Conservation (phyloP, 495 filamentous ascomycete species). For the Staphylotrichum tortipilum region DNA sequence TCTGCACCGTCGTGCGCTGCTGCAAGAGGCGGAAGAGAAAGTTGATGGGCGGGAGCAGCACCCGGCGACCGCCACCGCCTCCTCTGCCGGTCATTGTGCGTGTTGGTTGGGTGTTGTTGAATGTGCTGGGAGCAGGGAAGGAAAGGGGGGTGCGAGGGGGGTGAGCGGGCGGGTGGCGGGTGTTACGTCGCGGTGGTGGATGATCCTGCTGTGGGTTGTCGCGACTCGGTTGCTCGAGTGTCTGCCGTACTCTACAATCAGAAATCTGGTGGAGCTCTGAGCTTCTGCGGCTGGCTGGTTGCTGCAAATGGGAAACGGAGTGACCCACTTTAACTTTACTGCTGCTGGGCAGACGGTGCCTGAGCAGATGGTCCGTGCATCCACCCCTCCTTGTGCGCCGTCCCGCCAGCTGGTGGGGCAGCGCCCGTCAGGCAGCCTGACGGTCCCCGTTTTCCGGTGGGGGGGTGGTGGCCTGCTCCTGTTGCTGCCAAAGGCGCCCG, state of each 20-base stretch:
- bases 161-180: no score
- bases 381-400: slow-evolving; percentile 4
- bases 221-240: slow-evolving; percentile 1
- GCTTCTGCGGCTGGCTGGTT: no score
- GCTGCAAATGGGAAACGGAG: neutral
- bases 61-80: slow-evolving; percentile 73
- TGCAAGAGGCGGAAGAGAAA: slow-evolving; percentile 97
- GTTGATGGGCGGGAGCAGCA: slow-evolving; percentile 89
- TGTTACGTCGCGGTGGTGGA: no score
- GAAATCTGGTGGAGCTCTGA: slow-evolving; percentile 7
- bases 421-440: slow-evolving; percentile 16
- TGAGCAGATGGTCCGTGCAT: slow-evolving; percentile 15
- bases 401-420: slow-evolving; percentile 8
- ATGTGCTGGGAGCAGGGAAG: no score
- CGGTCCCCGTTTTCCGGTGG: slow-evolving; percentile 13
- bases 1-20: slow-evolving; percentile 73
- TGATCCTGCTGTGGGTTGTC: no score
- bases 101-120: slow-evolving; percentile 2
- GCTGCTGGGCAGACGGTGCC: no score
- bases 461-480: no score
- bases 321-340: no score
- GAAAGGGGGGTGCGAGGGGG: no score
- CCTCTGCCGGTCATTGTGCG: slow-evolving; percentile 70
- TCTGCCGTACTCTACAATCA: slow-evolving; percentile 11
- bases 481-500: no score